A percentile compares a stretch with the other conserved stretches of the same genome.
Evolutionary conservation across 306 rosid species (phyloP).

Genomic region (Sophora flavescens): DNA sequence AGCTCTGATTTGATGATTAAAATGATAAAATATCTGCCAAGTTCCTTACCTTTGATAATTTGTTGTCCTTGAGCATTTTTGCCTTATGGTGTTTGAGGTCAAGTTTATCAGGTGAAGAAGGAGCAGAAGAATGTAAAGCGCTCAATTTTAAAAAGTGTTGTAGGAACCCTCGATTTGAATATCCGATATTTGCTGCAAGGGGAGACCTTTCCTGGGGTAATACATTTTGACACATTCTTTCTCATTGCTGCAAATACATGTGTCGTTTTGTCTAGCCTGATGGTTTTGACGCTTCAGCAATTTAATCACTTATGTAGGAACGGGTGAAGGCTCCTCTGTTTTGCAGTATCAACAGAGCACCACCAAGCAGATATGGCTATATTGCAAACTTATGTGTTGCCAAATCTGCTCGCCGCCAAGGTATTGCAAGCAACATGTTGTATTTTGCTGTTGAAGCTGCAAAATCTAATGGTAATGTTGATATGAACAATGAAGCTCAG

Average conservation of each 20-base stretch:
- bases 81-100: slow-evolving; percentile 50
- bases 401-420: slow-evolving; percentile 80
- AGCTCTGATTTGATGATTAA: slow-evolving; percentile 19
- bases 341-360: slow-evolving; percentile 60
- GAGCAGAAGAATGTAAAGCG: slow-evolving; percentile 68
- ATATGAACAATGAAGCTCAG: slow-evolving; percentile 34
- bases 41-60: slow-evolving; percentile 10
- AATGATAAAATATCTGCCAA: background rate
- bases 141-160: slow-evolving; percentile 71
- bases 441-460: slow-evolving; percentile 80
- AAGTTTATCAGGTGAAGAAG: slow-evolving; percentile 81
- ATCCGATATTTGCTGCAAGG: slow-evolving; percentile 74
- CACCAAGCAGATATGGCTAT: slow-evolving; percentile 72
- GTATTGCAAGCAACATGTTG: slow-evolving; percentile 85
- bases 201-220: slow-evolving; percentile 95
- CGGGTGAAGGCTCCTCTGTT: slow-evolving; percentile 66
- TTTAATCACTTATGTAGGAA: slow-evolving; percentile 61
- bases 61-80: slow-evolving; percentile 38
- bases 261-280: slow-evolving; percentile 30
- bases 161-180: slow-evolving; percentile 92
- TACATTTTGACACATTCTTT: slow-evolving; percentile 6
- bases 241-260: slow-evolving; percentile 7
- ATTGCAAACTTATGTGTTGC: slow-evolving; percentile 84
- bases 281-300: slow-evolving; percentile 34
- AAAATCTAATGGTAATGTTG: slow-evolving; percentile 61